Evolutionary conservation across 305 asterid genomes (phyloP).

Genomic region (Plantago coronopus): DNA sequence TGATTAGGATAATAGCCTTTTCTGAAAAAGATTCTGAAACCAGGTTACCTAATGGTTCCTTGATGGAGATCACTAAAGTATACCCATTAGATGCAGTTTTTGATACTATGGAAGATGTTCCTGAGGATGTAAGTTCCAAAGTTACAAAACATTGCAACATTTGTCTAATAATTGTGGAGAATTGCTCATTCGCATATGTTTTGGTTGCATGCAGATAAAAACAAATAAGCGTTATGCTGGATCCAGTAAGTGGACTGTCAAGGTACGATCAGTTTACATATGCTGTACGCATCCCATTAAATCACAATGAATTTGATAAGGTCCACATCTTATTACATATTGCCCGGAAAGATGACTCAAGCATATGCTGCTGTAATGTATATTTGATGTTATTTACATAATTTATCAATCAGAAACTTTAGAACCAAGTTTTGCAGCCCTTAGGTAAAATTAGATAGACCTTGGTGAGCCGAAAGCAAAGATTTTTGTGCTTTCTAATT

Average conservation of each 20-base stretch:
- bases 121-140: slow-evolving; percentile 60
- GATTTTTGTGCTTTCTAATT: neutral
- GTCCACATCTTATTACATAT: slow-evolving; percentile 2
- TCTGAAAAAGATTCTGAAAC: slow-evolving; percentile 24
- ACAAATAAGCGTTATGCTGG: slow-evolving; percentile 83
- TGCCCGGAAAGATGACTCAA: neutral
- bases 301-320: neutral
- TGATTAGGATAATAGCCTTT: slow-evolving; percentile 7
- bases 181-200: slow-evolving; percentile 16
- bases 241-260: slow-evolving; percentile 76
- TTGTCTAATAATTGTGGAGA: slow-evolving; percentile 10
- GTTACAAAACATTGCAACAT: neutral
- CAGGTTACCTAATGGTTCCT: slow-evolving; percentile 87
- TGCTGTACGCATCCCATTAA: slow-evolving; percentile 7
- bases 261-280: slow-evolving; percentile 33
- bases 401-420: neutral
- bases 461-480: neutral
- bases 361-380: slow-evolving; percentile 2
- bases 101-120: slow-evolving; percentile 74
- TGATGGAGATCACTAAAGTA: slow-evolving; percentile 83
- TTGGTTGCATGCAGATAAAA: slow-evolving; percentile 54
- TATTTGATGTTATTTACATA: neutral
- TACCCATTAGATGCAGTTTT: slow-evolving; percentile 83
- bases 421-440: no score
- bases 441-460: no score